These are phyloP conservation scores for Hypoxylon subgilvum DNA, from an alignment of 495 filamentous ascomycete genomes.

Conservation along the genomic window DNA sequence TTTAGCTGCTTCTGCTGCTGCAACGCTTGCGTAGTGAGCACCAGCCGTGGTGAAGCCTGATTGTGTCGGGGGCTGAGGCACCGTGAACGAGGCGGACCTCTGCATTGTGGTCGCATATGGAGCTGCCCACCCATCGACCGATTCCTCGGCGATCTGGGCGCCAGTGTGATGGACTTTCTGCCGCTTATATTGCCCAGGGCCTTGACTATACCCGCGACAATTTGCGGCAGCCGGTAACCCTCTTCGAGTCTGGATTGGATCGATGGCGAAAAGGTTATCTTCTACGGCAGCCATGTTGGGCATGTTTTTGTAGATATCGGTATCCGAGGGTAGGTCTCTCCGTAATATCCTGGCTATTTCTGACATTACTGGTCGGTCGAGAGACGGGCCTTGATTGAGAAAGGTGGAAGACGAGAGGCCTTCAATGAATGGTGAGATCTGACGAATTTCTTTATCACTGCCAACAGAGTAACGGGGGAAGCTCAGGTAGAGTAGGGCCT, in stretches of 20 bases:
- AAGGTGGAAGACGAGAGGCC: slow-evolving; percentile 44
- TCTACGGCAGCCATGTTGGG: slow-evolving; percentile 49
- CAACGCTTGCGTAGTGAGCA: slow-evolving; percentile 47
- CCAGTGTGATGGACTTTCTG: slow-evolving; percentile 38
- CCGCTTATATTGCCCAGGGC: slow-evolving; percentile 34
- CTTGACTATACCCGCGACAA: slow-evolving; percentile 7
- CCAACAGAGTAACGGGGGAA: slow-evolving; percentile 61
- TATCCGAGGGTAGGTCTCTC: slow-evolving; percentile 48
- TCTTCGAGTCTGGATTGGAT: slow-evolving; percentile 42
- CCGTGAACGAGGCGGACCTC: slow-evolving; percentile 48
- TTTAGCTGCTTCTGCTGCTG: slow-evolving; percentile 36
- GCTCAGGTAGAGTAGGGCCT: slow-evolving; percentile 89
- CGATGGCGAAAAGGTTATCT: slow-evolving; percentile 48
- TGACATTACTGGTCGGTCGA: slow-evolving; percentile 49
- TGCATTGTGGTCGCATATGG: slow-evolving; percentile 56
- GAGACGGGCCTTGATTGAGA: slow-evolving; percentile 51
- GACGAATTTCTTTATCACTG: slow-evolving; percentile 41
- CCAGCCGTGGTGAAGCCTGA: slow-evolving; percentile 53
- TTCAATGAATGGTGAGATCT: slow-evolving; percentile 50
- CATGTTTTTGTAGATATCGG: slow-evolving; percentile 48
- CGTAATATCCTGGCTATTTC: slow-evolving; percentile 50
- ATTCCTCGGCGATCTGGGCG: slow-evolving; percentile 33
- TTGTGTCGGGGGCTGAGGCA: slow-evolving; percentile 36
- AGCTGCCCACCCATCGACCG: slow-evolving; percentile 42
- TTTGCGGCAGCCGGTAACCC: slow-evolving; percentile 10